Conservation (phyloP, 352 stramenopile genomes). For the Phytophthora macrochlamydospora region DNA sequence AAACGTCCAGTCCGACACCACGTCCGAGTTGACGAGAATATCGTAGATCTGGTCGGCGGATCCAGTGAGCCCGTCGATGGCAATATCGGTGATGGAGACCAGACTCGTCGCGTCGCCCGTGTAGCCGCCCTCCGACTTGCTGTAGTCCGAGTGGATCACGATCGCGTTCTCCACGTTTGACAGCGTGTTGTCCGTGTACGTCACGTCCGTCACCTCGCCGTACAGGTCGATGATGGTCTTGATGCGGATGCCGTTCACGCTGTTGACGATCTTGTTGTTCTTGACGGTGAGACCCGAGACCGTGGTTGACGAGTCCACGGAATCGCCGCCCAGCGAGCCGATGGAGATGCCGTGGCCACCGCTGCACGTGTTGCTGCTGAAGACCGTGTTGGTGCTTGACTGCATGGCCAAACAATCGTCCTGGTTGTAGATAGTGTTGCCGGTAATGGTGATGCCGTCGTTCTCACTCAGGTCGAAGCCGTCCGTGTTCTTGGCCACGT, state of each 20-base stretch:
- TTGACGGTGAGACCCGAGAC: conserved; percentile 19
- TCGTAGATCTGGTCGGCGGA: conserved; percentile 23
- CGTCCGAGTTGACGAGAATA: conserved; percentile 20
- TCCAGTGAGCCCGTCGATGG: conserved; percentile 22
- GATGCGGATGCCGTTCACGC: conserved; percentile 27
- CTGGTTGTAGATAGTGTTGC: conserved; percentile 39
- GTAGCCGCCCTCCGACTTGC: conserved; percentile 11
- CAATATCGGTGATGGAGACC: conserved; percentile 31
- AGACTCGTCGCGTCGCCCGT: conserved; percentile 16
- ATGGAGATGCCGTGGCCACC: conserved; percentile 33
- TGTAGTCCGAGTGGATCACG: conserved; percentile 25
- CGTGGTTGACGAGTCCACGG: conserved; percentile 16
- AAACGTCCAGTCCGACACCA: conserved; percentile 26
- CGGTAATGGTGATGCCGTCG: conserved; percentile 29
- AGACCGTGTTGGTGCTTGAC: conserved; percentile 22
- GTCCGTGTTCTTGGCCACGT: conserved; percentile 23
- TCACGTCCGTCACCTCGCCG: conserved; percentile 20
- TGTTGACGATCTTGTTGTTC: conserved; percentile 31
- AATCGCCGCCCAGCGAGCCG: conserved; percentile 16
- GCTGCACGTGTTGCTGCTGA: conserved; percentile 22
- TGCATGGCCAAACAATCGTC: conserved; percentile 29
- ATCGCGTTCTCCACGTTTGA: conserved; percentile 23
- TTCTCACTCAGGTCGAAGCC: conserved; percentile 35
- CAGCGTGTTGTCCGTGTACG: conserved; percentile 20
- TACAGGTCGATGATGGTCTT: conserved; percentile 20